Evolutionary conservation across 345 rosid genomes (phyloP), one percentile per base, ranked within the genome.

Genomic region (Dipteronia sinensis): DNA sequence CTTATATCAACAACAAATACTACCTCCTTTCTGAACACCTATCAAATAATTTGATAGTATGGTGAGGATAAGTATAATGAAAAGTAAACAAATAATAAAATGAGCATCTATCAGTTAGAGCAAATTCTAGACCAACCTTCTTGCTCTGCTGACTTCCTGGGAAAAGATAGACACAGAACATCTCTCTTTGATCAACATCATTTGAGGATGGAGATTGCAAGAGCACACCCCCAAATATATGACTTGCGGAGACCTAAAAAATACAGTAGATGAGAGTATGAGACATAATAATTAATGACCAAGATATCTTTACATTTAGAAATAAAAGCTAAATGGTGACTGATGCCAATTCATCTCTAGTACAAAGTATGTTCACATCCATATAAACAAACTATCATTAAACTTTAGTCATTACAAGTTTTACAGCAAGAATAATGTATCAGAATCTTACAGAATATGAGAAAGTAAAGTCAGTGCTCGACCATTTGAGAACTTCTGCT

Each of bases 1-100:
- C 98, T 96, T 81, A 92, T 87, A 79, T 96, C 99, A 84, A 94
- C 87, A 81, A 92, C 83, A 86, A 91, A 96, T 73, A 96, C 81
- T 56, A 94, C 85, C 83, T 89, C 93, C 86, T 89, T 91, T 83
- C 83, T 90, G 79, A 92, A 89, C 46, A 86, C 90, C 99, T 96
- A 82, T 65, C 67, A 76, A 77, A 82, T 80, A 67, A 58, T 46
- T 10, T 10, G 49, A 46, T 46, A 77, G 72, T 44, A 76, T 75
- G 76, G 74, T 81, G 74, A 81, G 69, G 69, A 65, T 47, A 76
- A 65, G 75, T 29, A 66, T 58, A 49, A 22, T 9, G 65, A 51
- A 69, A 75, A 83, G 44, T 17, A 68, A 64, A 61, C 38, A 80
- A 25, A 27, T 74, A 47, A 66, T 58, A 3, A 40, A 74, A 58